Base-by-base conservation (phyloP, 2,329 filamentous ascomycete species). In the Scedosporium minutisporum region DNA sequence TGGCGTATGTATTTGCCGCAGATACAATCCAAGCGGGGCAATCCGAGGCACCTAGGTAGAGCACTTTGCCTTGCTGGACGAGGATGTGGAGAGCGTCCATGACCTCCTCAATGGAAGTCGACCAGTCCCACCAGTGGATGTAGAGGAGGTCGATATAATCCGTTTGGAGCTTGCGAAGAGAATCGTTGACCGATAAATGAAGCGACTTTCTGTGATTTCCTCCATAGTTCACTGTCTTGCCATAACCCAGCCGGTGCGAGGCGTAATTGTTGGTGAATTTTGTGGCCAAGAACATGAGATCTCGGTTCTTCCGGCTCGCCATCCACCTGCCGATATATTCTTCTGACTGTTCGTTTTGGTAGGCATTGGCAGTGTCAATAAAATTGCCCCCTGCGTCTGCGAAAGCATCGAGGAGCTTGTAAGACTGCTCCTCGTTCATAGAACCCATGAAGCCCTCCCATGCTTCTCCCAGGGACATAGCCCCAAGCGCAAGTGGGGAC, bases 351-450 rank as follows among this genome's bases (percentile, higher is more conserved):
- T 78, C 79, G 58, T 74, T 64, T 65, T 82, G 76, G 68, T 83
- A 83, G 65, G 75, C 75, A 70, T 76, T 79, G 41, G 78, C 66
- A 0, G 82, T 86, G 68, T 87, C 84, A 67, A 87, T 83, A 70
- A 87, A 86, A 71, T 86, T 87, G 3, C 84, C 84, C 2, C 83
- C 84, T 0, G 77, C 72, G 12, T 75, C 74, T 62, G 75, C 78
- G 71, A 78, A 86, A 63, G 76, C 76, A 64, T 86, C 83, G 1
- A 87, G 75, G 27, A 87, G 76, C 44, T 77, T 75, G 67, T 84
- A 84, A 1, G 78, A 73, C n/a, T 74, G 69, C 55, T 81, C 78
- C 68, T 85, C 84, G 70, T 72, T 72, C 73, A 80, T 81, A 62
- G 75, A 75, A 29, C 81, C 80, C 72, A 83, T 75, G 10, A 71